Evolutionary conservation across 352 stramenopile species (phyloP), one percentile per base, ranked within the genome.

Genomic region (Phytophthora sp.): DNA sequence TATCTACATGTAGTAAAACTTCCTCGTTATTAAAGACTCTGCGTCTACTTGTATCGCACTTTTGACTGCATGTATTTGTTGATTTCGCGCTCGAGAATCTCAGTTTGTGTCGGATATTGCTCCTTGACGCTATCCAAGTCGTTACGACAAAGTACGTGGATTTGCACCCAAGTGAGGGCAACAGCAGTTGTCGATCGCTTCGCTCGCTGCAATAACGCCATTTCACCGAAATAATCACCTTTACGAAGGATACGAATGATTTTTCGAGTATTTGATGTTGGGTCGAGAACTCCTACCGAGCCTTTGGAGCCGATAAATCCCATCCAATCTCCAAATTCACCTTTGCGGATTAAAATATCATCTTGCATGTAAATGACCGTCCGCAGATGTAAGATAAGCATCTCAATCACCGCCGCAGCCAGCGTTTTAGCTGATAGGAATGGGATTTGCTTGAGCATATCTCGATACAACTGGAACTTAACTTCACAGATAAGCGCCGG

Each of bases 271-370:
- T 78, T 39, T 0, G 76, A 74, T 8, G 69, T 77, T 4, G 84
- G 84, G 39, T 90, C 84, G 4, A 93, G 65, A n/a, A 93, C 69
- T 8, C 80, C 82, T 3, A 91, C 82, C 1, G 74, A 79, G 1
- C 83, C 85, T 61, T 88, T 91, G 13, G 79, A 89, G 15, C 82
- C 82, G 45, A 92, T 91, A 49, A 93, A 91, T 7, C 83, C 85
- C 85, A 93, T 93, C 85, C 85, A 93, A 64, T 93, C 83, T 11
- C 85, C 81, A 27, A 82, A 82, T 63, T 93, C 85, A n/a, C 83
- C 83, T 58, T 93, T 92, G 38, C 85, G 79, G 29, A 92, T 91
- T 11, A 92, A 56, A 15, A 93, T 74, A 51, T 93, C 85, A 57
- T 90, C 85, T 57, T 91, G 83, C 80, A 91, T 90, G 64, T 93